phyloP scores from a whole-genome alignment of 2,329 filamentous ascomycete genomes.

The Pyrenochaeta sp. region DNA sequence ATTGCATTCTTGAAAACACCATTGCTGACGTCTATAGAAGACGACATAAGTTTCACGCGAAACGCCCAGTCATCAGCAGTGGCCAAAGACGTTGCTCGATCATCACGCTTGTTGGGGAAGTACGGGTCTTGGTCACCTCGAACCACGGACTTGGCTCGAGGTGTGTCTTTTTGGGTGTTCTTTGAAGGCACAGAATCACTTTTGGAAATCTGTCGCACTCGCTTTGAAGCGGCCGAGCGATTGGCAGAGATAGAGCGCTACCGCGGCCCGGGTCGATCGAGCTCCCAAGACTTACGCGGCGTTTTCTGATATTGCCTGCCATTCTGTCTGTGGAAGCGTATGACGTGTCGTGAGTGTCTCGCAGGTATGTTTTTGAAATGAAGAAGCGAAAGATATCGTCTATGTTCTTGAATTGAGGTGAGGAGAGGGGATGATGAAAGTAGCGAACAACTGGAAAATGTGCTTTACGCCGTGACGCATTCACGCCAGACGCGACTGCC shows the following conservation, averaged over 20 bases:
- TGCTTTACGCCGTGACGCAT: no score
- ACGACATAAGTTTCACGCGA: constrained; percentile 32
- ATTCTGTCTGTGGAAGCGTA: no score
- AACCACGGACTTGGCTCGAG: constrained; percentile 1
- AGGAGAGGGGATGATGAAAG: no score
- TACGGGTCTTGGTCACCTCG: constrained; percentile 5
- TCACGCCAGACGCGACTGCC: no score
- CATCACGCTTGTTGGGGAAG: constrained; percentile 1
- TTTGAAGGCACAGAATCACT: background rate
- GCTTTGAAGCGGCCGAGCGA: background rate
- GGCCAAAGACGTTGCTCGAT: constrained; percentile 1
- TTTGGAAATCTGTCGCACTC: constrained; percentile 1
- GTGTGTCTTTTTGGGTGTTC: background rate
- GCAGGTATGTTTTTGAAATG: no score
- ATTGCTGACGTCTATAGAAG: constrained; percentile 13
- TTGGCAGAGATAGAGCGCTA: constrained; percentile 6
- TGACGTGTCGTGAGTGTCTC: no score
- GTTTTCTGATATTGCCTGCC: constrained; percentile 10
- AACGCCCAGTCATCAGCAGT: constrained; percentile 32
- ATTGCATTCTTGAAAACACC: constrained; percentile 34
- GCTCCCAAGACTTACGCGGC: constrained; percentile 1
- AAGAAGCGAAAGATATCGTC: no score
- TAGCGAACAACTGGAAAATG: no score
- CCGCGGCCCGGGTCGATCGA: no score
- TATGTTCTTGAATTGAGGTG: no score